Evolutionary conservation across 1,284 basidiomycete genomes (phyloP).

Genomic region (Mycena sp.): DNA sequence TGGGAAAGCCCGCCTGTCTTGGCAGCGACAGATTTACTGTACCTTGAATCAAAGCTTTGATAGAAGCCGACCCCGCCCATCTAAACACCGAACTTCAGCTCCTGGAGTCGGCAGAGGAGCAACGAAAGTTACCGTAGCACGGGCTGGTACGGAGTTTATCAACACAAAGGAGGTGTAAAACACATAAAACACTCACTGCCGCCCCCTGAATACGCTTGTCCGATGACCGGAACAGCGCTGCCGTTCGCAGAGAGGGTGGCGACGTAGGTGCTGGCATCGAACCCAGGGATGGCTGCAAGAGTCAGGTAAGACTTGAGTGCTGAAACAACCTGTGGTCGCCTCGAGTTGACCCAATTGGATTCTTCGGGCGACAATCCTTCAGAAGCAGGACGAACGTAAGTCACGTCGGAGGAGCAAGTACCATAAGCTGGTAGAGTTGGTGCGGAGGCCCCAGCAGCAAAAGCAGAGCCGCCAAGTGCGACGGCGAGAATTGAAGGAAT

Average conservation of each 20-base stretch:
- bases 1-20: constrained; percentile 19
- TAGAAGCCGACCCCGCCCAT: constrained; percentile 13
- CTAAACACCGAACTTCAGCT: constrained; percentile 5
- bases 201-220: constrained; percentile 18
- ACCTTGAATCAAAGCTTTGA: constrained; percentile 21
- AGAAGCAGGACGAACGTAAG: constrained; percentile 20
- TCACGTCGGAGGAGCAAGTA: constrained; percentile 8
- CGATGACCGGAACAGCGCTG: constrained; percentile 16
- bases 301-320: constrained; percentile 19
- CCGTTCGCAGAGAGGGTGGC: constrained; percentile 14
- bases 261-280: constrained; percentile 14
- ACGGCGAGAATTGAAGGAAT: constrained; percentile 12
- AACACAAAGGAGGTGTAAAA: background rate
- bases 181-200: constrained; percentile 11
- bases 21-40: constrained; percentile 13
- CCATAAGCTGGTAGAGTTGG: constrained; percentile 11
- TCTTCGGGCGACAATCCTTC: constrained; percentile 16
- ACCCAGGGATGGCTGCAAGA: constrained; percentile 17
- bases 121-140: constrained; percentile 10
- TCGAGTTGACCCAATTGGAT: constrained; percentile 14
- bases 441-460: constrained; percentile 9
- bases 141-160: constrained; percentile 3
- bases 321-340: constrained; percentile 12
- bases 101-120: background rate
- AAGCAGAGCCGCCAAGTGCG: constrained; percentile 10